Evolutionary conservation across 2,329 filamentous ascomycete genomes (phyloP).

Genomic region (Ophiocordyceps camponoti-leonardi): DNA sequence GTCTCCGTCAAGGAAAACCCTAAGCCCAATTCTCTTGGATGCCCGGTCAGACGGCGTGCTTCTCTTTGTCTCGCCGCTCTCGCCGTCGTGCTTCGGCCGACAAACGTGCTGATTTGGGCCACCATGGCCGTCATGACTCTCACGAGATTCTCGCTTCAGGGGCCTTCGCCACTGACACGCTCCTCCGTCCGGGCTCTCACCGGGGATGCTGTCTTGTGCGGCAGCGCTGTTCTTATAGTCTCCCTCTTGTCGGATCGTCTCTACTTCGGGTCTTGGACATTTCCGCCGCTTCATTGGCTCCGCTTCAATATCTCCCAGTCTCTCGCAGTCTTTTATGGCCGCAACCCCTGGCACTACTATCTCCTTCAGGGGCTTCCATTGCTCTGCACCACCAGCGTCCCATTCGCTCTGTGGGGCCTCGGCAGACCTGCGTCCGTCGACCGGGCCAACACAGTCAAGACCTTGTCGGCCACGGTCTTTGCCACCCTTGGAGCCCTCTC

Average conservation of each 20-base stretch:
- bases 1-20: constrained; percentile 21
- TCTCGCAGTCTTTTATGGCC: constrained; percentile 82
- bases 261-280: constrained; percentile 75
- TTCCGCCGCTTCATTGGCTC: constrained; percentile 75
- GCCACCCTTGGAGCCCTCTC: constrained; percentile 50
- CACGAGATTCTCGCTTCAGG: constrained; percentile 17
- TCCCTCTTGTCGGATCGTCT: constrained; percentile 54
- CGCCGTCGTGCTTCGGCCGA: constrained; percentile 76
- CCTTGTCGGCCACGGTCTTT: constrained; percentile 38
- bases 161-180: constrained; percentile 22
- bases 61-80: constrained; percentile 62
- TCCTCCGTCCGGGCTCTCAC: constrained; percentile 34
- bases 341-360: constrained; percentile 86
- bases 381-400: constrained; percentile 66
- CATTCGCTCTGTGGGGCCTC: constrained; percentile 53
- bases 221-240: constrained; percentile 39
- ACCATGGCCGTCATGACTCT: constrained; percentile 36
- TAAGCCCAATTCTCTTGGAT: constrained; percentile 11
- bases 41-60: constrained; percentile 20
- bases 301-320: constrained; percentile 82
- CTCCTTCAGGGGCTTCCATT: constrained; percentile 77
- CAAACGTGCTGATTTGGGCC: constrained; percentile 75
- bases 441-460: constrained; percentile 17
- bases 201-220: constrained; percentile 48
- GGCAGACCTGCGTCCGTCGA: constrained; percentile 27